phyloP scores from a whole-genome alignment of 2,329 filamentous ascomycete genomes.

The Ophiostoma pallidulum region DNA sequence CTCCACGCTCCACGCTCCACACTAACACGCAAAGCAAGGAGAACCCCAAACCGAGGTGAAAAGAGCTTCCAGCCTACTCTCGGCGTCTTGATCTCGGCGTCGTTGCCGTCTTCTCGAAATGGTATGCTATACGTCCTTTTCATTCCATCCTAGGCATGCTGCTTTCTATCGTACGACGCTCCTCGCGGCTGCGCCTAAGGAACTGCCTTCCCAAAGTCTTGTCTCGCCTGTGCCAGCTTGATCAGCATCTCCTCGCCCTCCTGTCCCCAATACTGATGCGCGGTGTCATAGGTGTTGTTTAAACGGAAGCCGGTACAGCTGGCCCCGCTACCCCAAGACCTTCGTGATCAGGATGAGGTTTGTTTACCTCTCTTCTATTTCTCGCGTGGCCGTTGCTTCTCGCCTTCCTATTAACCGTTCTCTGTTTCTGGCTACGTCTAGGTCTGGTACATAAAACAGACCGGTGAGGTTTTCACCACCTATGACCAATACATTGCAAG shows the following conservation, averaged over 20 bases:
- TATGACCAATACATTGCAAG: constrained; percentile 83
- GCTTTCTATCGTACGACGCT: neutral
- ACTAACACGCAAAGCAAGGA: neutral
- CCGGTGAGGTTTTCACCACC: constrained; percentile 77
- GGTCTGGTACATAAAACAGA: constrained; percentile 89
- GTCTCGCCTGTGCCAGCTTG: too few relatives aligned
- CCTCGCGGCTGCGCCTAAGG: too few relatives aligned
- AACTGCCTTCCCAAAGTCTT: too few relatives aligned
- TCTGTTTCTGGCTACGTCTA: constrained; percentile 31
- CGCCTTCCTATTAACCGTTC: constrained; percentile 13
- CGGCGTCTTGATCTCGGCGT: neutral
- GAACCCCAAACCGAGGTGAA: neutral
- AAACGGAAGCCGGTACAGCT: constrained; percentile 93
- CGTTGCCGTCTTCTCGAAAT: constrained; percentile 1
- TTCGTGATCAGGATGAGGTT: constrained; percentile 80
- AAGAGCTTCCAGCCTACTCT: neutral
- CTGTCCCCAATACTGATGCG: neutral
- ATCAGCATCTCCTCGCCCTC: too few relatives aligned
- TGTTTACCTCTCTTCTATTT: constrained; percentile 21
- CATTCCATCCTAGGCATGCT: neutral
- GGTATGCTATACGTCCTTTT: constrained; percentile 1
- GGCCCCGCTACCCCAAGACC: constrained; percentile 52
- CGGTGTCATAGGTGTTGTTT: constrained; percentile 64
- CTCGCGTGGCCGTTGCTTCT: neutral
- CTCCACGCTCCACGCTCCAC: neutral